Percentiles rank a stretch among this genome's conserved stretches.
phyloP scores from a whole-genome alignment of 176 grass and related monocot species.

The Aegilops speltoides region DNA sequence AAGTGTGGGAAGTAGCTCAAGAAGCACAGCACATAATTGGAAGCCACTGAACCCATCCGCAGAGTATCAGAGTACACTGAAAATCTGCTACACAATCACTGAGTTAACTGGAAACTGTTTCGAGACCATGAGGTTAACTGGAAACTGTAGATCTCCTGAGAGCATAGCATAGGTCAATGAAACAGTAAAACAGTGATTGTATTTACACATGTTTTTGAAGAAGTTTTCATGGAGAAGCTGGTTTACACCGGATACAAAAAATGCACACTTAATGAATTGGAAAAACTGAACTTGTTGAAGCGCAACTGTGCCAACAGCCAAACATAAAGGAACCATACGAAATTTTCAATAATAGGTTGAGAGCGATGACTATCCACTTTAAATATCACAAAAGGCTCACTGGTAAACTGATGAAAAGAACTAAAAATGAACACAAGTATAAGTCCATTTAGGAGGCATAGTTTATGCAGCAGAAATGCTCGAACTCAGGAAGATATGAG shows the following conservation, averaged over 20 bases:
- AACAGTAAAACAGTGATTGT: neutral
- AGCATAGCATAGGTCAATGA: neutral
- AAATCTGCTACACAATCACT: neutral
- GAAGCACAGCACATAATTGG: neutral
- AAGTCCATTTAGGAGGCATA: too few relatives aligned
- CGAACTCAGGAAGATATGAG: too few relatives aligned
- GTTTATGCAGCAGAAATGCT: too few relatives aligned
- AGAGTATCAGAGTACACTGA: neutral
- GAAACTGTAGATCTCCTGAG: neutral
- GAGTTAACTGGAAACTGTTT: neutral
- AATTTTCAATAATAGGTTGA: too few relatives aligned
- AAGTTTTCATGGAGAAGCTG: neutral
- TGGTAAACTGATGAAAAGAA: too few relatives aligned
- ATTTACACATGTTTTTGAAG: neutral
- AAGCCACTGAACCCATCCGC: neutral
- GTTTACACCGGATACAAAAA: neutral
- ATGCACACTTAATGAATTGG: neutral
- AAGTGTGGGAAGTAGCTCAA: slow-evolving; percentile 11
- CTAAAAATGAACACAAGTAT: neutral
- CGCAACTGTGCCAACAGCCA: neutral
- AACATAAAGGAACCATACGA: neutral
- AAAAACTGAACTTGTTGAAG: neutral
- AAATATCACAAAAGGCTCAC: too few relatives aligned
- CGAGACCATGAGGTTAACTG: neutral
- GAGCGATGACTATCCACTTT: too few relatives aligned